Conservation (phyloP, 2,329 filamentous ascomycete species). For the Grosmannia huntii region DNA sequence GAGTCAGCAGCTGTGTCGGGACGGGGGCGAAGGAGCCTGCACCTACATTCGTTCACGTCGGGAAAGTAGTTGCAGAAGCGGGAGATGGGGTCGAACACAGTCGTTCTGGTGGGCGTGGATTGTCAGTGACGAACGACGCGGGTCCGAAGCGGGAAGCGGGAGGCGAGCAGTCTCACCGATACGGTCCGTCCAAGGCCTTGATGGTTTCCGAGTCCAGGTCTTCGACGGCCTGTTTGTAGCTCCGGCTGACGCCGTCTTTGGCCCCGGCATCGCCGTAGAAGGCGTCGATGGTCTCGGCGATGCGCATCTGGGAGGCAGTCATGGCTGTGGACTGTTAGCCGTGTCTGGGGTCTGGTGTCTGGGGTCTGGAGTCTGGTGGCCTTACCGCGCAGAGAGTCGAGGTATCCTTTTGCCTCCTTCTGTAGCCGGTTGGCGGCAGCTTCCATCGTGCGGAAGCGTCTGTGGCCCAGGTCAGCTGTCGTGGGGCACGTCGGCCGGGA, state of each 20-base stretch:
- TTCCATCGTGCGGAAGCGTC: conserved; percentile 96
- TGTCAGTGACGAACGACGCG: conserved; percentile 3
- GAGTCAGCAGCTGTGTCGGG: conserved; percentile 5
- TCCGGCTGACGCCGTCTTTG: conserved; percentile 85
- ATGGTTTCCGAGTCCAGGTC: conserved; percentile 97
- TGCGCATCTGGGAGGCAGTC: conserved; percentile 98
- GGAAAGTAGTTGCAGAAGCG: conserved; percentile 98
- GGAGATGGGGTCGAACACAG: conserved; percentile 88
- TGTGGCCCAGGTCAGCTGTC: conserved; percentile 22
- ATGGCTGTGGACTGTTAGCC: conserved; percentile 50
- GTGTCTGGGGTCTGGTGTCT: background rate
- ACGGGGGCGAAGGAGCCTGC: background rate
- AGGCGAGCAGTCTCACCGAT: conserved; percentile 41
- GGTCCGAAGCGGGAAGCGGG: background rate
- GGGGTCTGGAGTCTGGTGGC: no score
- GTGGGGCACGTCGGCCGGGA: background rate
- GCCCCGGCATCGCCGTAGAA: conserved; percentile 97
- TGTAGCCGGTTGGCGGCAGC: conserved; percentile 82
- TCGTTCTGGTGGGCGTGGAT: conserved; percentile 43
- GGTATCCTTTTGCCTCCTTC: conserved; percentile 95
- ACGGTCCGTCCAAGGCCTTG: conserved; percentile 93
- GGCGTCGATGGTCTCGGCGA: conserved; percentile 97
- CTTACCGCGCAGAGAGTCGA: conserved; percentile 82
- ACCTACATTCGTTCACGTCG: conserved; percentile 88
- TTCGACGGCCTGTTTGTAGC: conserved; percentile 97